Base-by-base conservation (phyloP, 1,284 basidiomycete genomes). In the Ustilago loliicola region DNA sequence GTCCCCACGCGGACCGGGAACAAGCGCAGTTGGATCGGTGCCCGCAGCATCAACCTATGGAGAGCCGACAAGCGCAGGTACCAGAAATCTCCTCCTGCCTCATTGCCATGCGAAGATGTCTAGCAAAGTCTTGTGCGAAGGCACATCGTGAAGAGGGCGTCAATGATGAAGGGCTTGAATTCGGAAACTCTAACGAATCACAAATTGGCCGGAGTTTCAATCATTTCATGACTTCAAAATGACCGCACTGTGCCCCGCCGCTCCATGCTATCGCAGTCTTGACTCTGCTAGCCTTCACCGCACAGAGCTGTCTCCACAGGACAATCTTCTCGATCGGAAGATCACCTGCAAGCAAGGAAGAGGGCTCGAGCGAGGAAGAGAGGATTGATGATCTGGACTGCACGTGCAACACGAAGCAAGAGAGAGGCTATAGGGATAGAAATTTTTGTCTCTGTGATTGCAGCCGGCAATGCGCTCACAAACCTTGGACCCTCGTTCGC, bases 191-290 rank as follows among this genome's bases (percentile, higher is more conserved):
- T 48, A 48, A 23, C n/a, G 21, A 8, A 5, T 48, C 23, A 48
- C 45, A 48, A 48, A 48, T 48, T 25, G 21, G 45, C 45, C 45
- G 21, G 45, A 48, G 45, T 48, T 27, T 15, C n/a, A 48, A 48
- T 48, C 1, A 11, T 48, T 48, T 10, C 6, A 4, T 48, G 21
- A 48, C 3, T 48, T 25, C 45, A 48, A n/a, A n/a, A 48, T 48
- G 15, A 9, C 45, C n/a, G 8, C n/a, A 0, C 21, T 48, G 23
- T n/a, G 45, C 45, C n/a, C 45, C 45, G 45, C 45, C 23, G 8
- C 13, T 45, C 40, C 40, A 17, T 45, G 7, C n/a, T 45, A 21
- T 21, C n/a, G n/a, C n/a, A n/a, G n/a, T n/a, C n/a, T n/a, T n/a
- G n/a, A 42, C 17, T 42, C 40, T 21, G 7, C 38, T 13, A 40